A percentile compares a stretch with the other conserved stretches of the same genome.
phyloP scores from a whole-genome alignment of 176 grass and related monocot species.

The Eleusine indica region DNA sequence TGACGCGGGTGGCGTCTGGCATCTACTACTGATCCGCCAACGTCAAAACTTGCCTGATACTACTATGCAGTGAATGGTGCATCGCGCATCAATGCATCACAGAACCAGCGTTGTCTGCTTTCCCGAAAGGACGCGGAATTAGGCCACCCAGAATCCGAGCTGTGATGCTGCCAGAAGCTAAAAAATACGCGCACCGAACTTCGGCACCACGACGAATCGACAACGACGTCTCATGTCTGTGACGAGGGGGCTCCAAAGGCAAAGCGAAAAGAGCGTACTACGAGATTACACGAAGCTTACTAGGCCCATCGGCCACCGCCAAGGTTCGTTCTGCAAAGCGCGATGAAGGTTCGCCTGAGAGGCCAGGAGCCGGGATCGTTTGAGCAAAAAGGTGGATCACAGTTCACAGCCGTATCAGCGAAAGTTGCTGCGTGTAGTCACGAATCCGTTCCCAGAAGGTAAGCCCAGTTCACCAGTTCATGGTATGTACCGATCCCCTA shows the following conservation, averaged over 20 bases:
- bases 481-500: too few species aligned
- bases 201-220: background rate
- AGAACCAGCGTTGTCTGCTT: background rate
- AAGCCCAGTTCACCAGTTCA: too few species aligned
- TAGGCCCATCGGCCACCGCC: too few species aligned
- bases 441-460: too few species aligned
- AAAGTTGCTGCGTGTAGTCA: too few species aligned
- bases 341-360: background rate
- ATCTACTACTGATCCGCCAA: background rate
- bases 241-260: too few species aligned
- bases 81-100: background rate
- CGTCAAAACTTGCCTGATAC: background rate
- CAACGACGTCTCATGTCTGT: background rate
- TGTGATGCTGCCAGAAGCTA: background rate
- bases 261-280: too few species aligned
- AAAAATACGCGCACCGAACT: background rate
- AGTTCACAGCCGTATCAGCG: too few species aligned
- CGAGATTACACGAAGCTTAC: too few species aligned
- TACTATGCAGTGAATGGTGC: background rate
- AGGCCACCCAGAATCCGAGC: background rate
- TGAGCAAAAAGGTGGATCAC: too few species aligned
- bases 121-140: conserved; percentile 14
- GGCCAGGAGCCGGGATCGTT: too few species aligned
- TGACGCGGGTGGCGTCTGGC: background rate
- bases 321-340: too few species aligned